Percentiles rank a stretch among this genome's conserved stretches.
phyloP scores from a whole-genome alignment of 1,284 basidiomycete genomes.

The Pseudozyma hubeiensis region DNA sequence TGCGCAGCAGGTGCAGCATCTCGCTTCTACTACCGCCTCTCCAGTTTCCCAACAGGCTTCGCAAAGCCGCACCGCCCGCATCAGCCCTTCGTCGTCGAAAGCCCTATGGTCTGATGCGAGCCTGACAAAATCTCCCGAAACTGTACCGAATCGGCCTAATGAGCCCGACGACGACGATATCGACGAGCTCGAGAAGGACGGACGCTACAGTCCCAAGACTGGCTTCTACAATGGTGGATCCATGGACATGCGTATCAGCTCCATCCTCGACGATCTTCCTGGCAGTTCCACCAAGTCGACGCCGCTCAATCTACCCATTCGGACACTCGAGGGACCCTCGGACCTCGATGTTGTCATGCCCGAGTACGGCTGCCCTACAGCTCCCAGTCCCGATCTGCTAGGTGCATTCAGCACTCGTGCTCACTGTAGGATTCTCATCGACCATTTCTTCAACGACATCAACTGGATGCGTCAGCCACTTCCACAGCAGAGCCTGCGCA shows the following conservation, averaged over 20 bases:
- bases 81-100: constrained; percentile 16
- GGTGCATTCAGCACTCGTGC: constrained; percentile 47
- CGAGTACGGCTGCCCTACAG: constrained; percentile 53
- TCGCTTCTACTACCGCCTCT: constrained; percentile 12
- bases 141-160: constrained; percentile 4
- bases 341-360: constrained; percentile 56
- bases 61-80: not conserved
- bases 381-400: constrained; percentile 44
- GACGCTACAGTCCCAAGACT: constrained; percentile 47
- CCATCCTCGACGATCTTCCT: constrained; percentile 49
- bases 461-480: constrained; percentile 65
- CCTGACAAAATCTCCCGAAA: constrained; percentile 25
- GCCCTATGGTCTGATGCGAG: constrained; percentile 11
- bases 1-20: constrained; percentile 35
- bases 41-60: not conserved
- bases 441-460: constrained; percentile 60
- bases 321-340: constrained; percentile 39
- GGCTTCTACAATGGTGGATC: constrained; percentile 54
- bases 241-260: constrained; percentile 57
- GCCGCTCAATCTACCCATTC: constrained; percentile 40
- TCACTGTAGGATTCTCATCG: constrained; percentile 46
- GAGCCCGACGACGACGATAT: constrained; percentile 45
- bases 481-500: constrained; percentile 43
- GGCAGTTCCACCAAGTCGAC: constrained; percentile 41
- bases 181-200: constrained; percentile 52